These are phyloP conservation scores for Fusarium sp. DNA, from an alignment of 2,329 filamentous ascomycete genomes.

Conservation along the genomic window DNA sequence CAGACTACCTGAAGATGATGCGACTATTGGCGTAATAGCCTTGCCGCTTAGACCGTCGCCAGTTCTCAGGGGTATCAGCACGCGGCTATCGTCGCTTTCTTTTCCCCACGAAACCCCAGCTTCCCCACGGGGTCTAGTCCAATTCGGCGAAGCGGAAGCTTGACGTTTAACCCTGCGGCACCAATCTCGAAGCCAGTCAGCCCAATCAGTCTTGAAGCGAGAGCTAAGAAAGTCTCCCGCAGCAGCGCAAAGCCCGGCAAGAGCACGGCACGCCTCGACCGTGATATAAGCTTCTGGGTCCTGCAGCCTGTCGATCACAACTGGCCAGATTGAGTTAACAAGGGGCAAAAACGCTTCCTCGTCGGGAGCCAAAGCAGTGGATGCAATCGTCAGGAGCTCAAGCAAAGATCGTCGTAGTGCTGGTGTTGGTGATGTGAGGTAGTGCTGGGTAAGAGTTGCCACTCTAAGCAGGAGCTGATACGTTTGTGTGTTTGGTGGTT, in stretches of 20 bases:
- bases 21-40: constrained; percentile 14
- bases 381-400: constrained; percentile 78
- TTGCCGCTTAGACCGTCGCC: constrained; percentile 43
- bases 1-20: constrained; percentile 55
- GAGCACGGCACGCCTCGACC: constrained; percentile 76
- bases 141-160: constrained; percentile 47
- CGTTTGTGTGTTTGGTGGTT: constrained; percentile 78
- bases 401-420: constrained; percentile 83
- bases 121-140: constrained; percentile 37
- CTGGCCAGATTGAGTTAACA: constrained; percentile 91
- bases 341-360: constrained; percentile 89
- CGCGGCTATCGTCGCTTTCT: constrained; percentile 41
- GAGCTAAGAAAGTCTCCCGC: constrained; percentile 86
- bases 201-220: constrained; percentile 82
- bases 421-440: constrained; percentile 87
- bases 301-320: constrained; percentile 76
- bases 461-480: constrained; percentile 88
- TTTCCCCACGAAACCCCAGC: constrained; percentile 32
- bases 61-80: constrained; percentile 53
- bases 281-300: constrained; percentile 77
- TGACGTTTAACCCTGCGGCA: constrained; percentile 60
- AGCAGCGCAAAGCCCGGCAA: constrained; percentile 75
- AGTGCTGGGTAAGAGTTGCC: constrained; percentile 86
- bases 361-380: constrained; percentile 78
- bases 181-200: constrained; percentile 65